phyloP scores from a whole-genome alignment of 192 early-diverging fungal genomes.

The Coemansia sp. region DNA sequence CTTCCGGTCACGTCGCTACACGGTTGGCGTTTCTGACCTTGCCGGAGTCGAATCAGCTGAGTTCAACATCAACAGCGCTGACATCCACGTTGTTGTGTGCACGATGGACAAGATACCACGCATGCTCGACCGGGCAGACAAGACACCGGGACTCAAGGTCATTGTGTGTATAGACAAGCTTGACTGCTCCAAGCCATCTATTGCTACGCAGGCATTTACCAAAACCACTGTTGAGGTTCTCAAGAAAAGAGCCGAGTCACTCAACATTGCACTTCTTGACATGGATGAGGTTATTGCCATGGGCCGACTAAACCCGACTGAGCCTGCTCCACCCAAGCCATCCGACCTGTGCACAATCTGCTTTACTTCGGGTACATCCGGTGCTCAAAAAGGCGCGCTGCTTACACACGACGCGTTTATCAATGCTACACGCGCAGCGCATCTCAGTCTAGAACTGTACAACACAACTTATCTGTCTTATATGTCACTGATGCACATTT shows the following conservation, averaged over 20 bases:
- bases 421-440: neutral
- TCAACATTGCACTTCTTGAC: conserved; percentile 57
- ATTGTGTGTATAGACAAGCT: conserved; percentile 75
- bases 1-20: conserved; percentile 57
- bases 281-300: conserved; percentile 57
- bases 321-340: conserved; percentile 53
- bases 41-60: conserved; percentile 69
- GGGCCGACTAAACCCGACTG: conserved; percentile 54
- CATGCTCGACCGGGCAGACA: conserved; percentile 56
- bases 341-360: conserved; percentile 62
- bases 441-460: neutral
- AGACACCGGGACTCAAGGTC: conserved; percentile 63
- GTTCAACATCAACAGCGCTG: conserved; percentile 76
- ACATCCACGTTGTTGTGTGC: no score
- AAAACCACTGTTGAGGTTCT: conserved; percentile 26
- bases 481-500: conserved; percentile 76
- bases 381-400: conserved; percentile 63
- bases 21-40: conserved; percentile 77
- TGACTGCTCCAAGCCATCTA: no score
- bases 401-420: conserved; percentile 57
- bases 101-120: no score
- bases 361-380: conserved; percentile 80
- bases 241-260: conserved; percentile 57
- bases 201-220: conserved; percentile 23
- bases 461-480: conserved; percentile 53